Conservation (phyloP, 1,284 basidiomycete genomes). For the Cutaneotrichosporon spelunceum region DNA sequence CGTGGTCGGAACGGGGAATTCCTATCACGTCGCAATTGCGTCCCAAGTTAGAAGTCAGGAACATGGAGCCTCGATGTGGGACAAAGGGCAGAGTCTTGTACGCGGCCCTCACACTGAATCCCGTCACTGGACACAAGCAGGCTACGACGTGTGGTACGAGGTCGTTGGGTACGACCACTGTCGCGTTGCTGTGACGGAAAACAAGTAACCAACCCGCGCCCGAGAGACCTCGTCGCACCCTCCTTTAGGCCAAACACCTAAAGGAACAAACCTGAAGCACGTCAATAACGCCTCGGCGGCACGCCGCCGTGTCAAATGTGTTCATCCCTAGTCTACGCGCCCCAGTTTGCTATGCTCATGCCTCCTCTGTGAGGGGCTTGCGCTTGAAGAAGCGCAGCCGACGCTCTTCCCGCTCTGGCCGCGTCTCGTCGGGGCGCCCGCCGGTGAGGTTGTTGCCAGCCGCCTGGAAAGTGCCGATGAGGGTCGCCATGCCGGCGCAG, state of each 20-base stretch:
- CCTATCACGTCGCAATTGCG: background rate
- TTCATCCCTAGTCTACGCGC: conserved; percentile 27
- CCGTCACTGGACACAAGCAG: too few species aligned
- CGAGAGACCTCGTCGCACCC: background rate
- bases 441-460: conserved; percentile 58
- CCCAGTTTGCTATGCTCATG: conserved; percentile 8
- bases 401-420: conserved; percentile 53
- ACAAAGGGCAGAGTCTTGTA: too few species aligned
- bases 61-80: too few species aligned
- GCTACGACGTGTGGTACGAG: too few species aligned
- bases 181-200: background rate
- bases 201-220: background rate
- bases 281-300: conserved; percentile 1
- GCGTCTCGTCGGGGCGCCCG: conserved; percentile 40
- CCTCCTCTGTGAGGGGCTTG: conserved; percentile 38
- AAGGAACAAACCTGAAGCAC: background rate
- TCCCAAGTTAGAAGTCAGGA: too few species aligned
- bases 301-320: conserved; percentile 2
- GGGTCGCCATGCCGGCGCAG: conserved; percentile 73
- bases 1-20: background rate
- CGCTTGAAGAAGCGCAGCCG: conserved; percentile 55
- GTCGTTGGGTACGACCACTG: too few species aligned
- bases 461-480: conserved; percentile 80
- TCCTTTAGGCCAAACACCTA: background rate
- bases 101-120: too few species aligned